Evolutionary conservation across 2,329 filamentous ascomycete species (phyloP), one percentile per base, ranked within the genome.

Genomic region (Dendryphion nanum): DNA sequence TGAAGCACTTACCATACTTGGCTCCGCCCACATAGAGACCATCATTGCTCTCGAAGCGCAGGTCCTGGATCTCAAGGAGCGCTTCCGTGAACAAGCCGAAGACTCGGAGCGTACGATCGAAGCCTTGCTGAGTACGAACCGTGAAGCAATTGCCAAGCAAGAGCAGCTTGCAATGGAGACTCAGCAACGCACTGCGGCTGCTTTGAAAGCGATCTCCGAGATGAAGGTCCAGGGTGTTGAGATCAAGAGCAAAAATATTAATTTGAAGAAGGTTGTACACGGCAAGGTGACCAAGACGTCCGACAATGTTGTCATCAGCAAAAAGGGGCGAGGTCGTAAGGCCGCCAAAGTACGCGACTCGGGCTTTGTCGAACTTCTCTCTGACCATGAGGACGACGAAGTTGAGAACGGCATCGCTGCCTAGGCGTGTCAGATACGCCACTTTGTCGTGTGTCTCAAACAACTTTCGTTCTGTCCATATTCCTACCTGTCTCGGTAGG

Each of bases 201-300:
- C 56, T 17, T 38, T 64, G 10, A 47, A 53, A 23, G 58, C 55
- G 3, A 49, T 65, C 2, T 49, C 55, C 19, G 60, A 57, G 20
- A 59, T 66, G 55, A 60, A 62, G 45, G 47, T 55, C 14, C 52
- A 56, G 34, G 58, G 61, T 18, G 36, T 67, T 1, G 50, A 57
- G 24, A 44, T 64, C 33, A 57, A 56, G 38, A 51, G 52, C 8
- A 48, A 46, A 16, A 47, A 47, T 15, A 39, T 51, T 1, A 48
- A 61, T 23, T 41, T 65, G 16, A 48, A 54, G 30, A 51, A 52
- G 14, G 57, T 64, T 5, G 44, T 43, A 4, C 52, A 40, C 13
- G 59, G 61, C 38, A 62, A 61, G 39, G 47, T 62, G 10, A 36
- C 39, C 31, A 62, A 60, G 47, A 49, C 53, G 4, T 56, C 45